Conservation (phyloP, 306 rosid genomes). For the Castanea sativa region DNA sequence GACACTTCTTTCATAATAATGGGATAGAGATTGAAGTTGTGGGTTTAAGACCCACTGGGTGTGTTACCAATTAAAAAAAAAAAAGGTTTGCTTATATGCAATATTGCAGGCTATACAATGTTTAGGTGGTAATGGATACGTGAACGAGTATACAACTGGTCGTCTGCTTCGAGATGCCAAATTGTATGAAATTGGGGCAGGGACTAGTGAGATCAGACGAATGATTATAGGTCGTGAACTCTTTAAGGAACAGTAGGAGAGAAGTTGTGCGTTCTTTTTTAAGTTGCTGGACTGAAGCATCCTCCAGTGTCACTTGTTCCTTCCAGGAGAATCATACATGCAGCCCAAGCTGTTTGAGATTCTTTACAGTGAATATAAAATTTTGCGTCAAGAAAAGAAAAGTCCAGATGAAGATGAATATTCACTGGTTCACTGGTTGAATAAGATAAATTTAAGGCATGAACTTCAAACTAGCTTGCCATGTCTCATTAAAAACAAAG, state of each 20-base stretch:
- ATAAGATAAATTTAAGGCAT: background rate
- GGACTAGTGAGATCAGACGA: conserved; percentile 91
- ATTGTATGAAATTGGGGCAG: conserved; percentile 87
- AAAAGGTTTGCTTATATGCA: conserved; percentile 1
- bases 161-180: conserved; percentile 89
- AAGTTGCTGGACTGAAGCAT: background rate
- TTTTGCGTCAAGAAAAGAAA: background rate
- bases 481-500: background rate
- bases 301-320: background rate
- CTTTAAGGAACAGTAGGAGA: conserved; percentile 61
- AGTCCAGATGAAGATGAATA: background rate
- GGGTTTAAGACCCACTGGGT: no score
- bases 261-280: background rate
- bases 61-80: no score
- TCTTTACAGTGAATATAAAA: background rate
- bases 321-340: background rate
- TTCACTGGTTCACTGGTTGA: background rate
- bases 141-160: conserved; percentile 82
- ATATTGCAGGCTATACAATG: conserved; percentile 77
- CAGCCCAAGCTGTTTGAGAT: background rate
- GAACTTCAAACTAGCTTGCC: background rate
- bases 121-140: conserved; percentile 95
- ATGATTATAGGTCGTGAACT: conserved; percentile 91
- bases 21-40: no score
- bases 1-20: no score